Conservation (phyloP, 148 eudicot species). For the Suaeda aralocaspica region DNA sequence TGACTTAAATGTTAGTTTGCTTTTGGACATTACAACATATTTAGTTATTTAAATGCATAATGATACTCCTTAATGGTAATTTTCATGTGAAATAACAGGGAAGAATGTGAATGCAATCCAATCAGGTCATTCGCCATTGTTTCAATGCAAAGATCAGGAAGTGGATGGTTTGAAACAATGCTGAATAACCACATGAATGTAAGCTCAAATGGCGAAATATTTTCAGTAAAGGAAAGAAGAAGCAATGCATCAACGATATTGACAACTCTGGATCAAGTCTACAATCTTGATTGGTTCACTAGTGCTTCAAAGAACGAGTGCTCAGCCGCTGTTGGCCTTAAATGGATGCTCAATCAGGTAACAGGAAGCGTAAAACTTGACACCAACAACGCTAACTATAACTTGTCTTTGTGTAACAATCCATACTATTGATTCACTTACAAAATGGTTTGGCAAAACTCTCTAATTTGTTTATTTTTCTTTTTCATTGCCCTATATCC, state of each 20-base stretch:
- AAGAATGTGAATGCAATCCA: constrained; percentile 68
- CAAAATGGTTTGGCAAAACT: too few species aligned
- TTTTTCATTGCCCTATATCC: too few species aligned
- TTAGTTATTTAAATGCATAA: too few species aligned
- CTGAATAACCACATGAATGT: constrained; percentile 66
- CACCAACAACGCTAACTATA: too few species aligned
- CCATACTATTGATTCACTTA: too few species aligned
- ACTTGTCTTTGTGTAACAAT: too few species aligned
- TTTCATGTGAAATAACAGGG: constrained; percentile 30
- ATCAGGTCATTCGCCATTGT: constrained; percentile 56
- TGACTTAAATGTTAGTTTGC: too few species aligned
- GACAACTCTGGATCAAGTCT: constrained; percentile 47
- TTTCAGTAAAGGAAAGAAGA: constrained; percentile 43
- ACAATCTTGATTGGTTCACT: constrained; percentile 58
- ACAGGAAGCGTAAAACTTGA: too few species aligned
- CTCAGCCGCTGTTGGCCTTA: constrained; percentile 69
- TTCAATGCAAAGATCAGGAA: constrained; percentile 89
- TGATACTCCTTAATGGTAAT: neutral
- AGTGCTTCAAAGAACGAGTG: constrained; percentile 87
- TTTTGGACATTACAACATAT: too few species aligned
- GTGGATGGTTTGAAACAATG: constrained; percentile 93
- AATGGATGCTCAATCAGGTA: constrained; percentile 92
- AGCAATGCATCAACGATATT: constrained; percentile 42
- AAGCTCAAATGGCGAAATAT: constrained; percentile 74
- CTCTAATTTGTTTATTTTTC: too few species aligned